These are phyloP conservation scores for Pseudisothecium myosuroides DNA, from an alignment of 225 moss, liverwort and hornwort genomes.

Conservation along the genomic window DNA sequence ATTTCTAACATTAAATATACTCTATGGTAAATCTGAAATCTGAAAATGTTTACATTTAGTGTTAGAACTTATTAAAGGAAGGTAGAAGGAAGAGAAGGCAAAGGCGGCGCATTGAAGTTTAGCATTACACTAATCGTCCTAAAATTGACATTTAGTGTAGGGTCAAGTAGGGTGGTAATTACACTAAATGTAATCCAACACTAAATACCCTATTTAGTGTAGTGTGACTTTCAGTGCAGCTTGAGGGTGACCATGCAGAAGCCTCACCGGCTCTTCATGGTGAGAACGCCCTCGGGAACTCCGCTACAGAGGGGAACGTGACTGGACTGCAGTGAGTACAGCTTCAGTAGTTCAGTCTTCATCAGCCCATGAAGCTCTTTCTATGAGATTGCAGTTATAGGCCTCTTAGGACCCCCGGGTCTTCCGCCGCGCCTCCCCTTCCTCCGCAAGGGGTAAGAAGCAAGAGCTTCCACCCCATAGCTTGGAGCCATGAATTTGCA, in stretches of 20 bases:
- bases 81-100: too few relatives aligned
- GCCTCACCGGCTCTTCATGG: neutral
- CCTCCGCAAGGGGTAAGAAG: neutral
- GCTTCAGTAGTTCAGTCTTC: neutral
- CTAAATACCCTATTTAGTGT: too few relatives aligned
- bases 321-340: neutral
- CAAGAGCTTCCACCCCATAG: neutral
- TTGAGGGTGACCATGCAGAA: neutral
- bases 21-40: too few relatives aligned
- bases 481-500: neutral
- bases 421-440: neutral
- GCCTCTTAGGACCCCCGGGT: neutral
- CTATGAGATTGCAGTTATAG: neutral
- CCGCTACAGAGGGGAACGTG: neutral
- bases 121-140: too few relatives aligned
- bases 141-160: too few relatives aligned
- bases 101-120: too few relatives aligned
- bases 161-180: too few relatives aligned
- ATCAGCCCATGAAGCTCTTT: neutral
- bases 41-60: too few relatives aligned
- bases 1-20: too few relatives aligned
- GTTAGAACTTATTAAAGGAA: too few relatives aligned
- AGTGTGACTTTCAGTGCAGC: neutral
- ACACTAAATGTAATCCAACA: too few relatives aligned
- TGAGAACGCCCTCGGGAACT: neutral